Evolutionary conservation across 1,284 basidiomycete species (phyloP).

Genomic region (Amylostereum areolatum): DNA sequence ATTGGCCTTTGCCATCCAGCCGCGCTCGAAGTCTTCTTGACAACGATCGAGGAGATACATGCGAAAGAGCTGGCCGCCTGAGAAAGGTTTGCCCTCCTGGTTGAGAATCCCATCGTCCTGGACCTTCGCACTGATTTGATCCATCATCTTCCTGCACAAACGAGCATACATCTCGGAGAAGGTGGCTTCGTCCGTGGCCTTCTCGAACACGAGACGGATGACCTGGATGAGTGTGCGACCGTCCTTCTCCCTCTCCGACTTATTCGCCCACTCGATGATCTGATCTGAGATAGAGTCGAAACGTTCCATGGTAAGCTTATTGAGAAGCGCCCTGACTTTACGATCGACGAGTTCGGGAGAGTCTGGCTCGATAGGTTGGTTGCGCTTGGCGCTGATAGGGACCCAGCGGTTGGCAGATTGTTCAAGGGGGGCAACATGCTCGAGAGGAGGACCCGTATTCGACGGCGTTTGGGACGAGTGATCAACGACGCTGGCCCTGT

Average conservation of each 20-base stretch:
- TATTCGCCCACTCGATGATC: conserved; percentile 93
- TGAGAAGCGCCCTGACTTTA: conserved; percentile 90
- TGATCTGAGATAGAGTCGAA: conserved; percentile 94
- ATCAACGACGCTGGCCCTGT: too few species aligned
- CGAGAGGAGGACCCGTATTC: too few species aligned
- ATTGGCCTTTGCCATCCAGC: conserved; percentile 65
- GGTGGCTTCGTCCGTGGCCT: conserved; percentile 91
- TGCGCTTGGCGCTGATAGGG: conserved; percentile 34
- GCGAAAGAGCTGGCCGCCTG: conserved; percentile 90
- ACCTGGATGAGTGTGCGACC: conserved; percentile 93
- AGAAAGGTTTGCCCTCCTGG: conserved; percentile 75
- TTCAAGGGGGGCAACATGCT: too few species aligned
- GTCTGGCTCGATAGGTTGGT: conserved; percentile 45
- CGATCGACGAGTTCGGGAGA: conserved; percentile 84
- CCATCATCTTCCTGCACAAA: conserved; percentile 91
- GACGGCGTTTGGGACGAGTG: too few species aligned
- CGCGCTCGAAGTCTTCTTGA: conserved; percentile 93
- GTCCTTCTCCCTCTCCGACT: conserved; percentile 87
- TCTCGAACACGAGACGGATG: conserved; percentile 94
- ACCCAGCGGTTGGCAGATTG: too few species aligned
- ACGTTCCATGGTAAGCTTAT: conserved; percentile 96
- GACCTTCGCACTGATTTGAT: conserved; percentile 79
- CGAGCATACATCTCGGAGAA: conserved; percentile 98
- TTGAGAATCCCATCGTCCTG: conserved; percentile 81
- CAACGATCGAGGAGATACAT: conserved; percentile 91